Evolutionary conservation across 352 stramenopile genomes (phyloP), one percentile per base, ranked within the genome.

Genomic region (Phytophthora idaei): DNA sequence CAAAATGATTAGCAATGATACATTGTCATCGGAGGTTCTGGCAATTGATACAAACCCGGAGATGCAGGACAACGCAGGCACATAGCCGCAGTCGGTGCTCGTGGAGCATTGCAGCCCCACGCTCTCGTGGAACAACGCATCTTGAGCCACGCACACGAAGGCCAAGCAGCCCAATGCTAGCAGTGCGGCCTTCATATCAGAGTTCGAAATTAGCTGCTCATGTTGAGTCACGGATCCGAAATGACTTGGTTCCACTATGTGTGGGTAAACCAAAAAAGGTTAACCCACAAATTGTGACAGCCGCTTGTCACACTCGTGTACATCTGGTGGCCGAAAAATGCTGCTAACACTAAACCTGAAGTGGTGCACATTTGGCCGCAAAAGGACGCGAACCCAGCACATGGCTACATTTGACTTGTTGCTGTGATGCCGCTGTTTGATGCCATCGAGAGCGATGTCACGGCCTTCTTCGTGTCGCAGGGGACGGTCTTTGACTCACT

Each of bases 41-140:
- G 21, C 9, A 61, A 17, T 17, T 57, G 52, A 50, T 36, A 45
- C 27, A 3, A 61, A 94, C 85, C 78, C 63, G 15, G 83, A 59
- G 36, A 92, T 68, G 51, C 87, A 95, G 15, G 85, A 83, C 25
- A 94, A 71, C 2, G 83, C 82, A 5, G 85, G 87, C 9, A 95
- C 61, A 52, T 89, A 91, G 67, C 87, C 87, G 52, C 87, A 95
- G 67, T 95, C 85, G 4, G 60, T 63, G 28, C 76, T 78, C 27
- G 64, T 53, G 1, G 70, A 61, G 72, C 87, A 95, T 11, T 64
- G 36, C 2, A 89, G 15, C 1, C 84, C 82, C 34, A 88, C 41
- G 9, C 58, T 61, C 4, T 87, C 73, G 42, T 69, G 53, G 62
- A 80, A 83, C 4, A 66, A 21, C 10, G 53, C 56, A 29, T 64